Conservation (phyloP, 2,329 filamentous ascomycete genomes). For the Phyllosticta ampelicida region DNA sequence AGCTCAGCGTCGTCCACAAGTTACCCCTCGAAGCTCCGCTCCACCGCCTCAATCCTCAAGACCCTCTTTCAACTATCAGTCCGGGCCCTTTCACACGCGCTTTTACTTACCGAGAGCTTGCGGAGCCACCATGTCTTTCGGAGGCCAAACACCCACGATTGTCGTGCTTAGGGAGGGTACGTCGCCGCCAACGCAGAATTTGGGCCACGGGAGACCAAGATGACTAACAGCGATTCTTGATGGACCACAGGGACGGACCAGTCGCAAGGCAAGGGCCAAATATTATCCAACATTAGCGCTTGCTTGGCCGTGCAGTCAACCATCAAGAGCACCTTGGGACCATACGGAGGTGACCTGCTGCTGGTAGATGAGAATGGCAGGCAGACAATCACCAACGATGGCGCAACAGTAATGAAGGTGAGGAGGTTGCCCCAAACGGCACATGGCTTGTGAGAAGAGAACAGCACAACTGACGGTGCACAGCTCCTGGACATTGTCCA, state of each 20-base stretch:
- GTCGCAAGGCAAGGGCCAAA: conserved; percentile 93
- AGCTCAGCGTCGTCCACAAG: conserved; percentile 3
- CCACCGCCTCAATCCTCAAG: background rate
- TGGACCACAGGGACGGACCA: conserved; percentile 86
- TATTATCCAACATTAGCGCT: conserved; percentile 97
- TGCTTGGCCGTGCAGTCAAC: conserved; percentile 92
- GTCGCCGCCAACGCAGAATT: conserved; percentile 25
- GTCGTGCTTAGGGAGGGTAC: conserved; percentile 95
- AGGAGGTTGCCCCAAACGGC: conserved; percentile 13
- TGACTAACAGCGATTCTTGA: conserved; percentile 3
- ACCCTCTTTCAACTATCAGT: background rate
- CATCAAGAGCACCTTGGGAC: conserved; percentile 89
- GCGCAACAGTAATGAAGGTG: conserved; percentile 98
- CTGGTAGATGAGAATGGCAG: conserved; percentile 91
- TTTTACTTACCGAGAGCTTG: background rate
- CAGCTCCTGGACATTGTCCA: conserved; percentile 97
- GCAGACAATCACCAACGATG: conserved; percentile 98
- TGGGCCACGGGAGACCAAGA: background rate
- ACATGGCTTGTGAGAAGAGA: background rate
- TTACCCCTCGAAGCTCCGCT: conserved; percentile 10
- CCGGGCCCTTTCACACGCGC: background rate
- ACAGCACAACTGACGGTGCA: background rate
- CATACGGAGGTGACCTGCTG: conserved; percentile 91
- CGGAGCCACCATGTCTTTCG: conserved; percentile 66
- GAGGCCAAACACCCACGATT: conserved; percentile 93